Evolutionary conservation across 2,329 filamentous ascomycete species (phyloP).

Genomic region (Mariannaea sp.): DNA sequence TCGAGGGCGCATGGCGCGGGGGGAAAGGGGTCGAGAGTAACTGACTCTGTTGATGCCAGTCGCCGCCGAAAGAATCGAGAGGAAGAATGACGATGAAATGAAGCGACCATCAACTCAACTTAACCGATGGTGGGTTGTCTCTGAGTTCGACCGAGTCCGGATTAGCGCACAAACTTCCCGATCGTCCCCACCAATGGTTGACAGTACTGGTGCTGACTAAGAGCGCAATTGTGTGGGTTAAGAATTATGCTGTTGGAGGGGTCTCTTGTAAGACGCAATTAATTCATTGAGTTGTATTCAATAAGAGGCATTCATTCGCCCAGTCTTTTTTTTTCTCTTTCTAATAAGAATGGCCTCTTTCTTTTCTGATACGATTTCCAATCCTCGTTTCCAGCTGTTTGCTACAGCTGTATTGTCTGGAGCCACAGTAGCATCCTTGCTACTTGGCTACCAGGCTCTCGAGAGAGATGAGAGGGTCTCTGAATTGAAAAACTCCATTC

Average conservation of each 20-base stretch:
- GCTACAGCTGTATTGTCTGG: conserved; percentile 72
- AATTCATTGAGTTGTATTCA: too few species aligned
- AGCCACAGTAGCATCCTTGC: conserved; percentile 61
- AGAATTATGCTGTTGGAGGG: neutral
- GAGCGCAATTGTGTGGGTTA: neutral
- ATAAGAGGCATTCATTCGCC: too few species aligned
- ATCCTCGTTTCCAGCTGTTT: conserved; percentile 64
- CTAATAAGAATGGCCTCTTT: conserved; percentile 49
- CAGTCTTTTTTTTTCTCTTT: too few species aligned
- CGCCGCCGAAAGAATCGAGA: neutral
- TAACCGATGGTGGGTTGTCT: too few species aligned
- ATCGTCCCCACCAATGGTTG: conserved; percentile 5
- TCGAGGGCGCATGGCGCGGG: conserved; percentile 46
- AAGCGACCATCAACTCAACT: too few species aligned
- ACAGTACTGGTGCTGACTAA: conserved; percentile 30
- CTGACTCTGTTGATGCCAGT: neutral
- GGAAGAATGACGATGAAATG: neutral
- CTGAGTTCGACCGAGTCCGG: too few species aligned
- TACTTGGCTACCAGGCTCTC: conserved; percentile 67
- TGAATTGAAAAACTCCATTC: conserved; percentile 65
- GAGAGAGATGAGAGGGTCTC: conserved; percentile 58
- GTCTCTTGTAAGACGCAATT: too few species aligned
- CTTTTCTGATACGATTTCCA: conserved; percentile 50
- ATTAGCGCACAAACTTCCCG: too few species aligned
- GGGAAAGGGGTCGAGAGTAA: neutral